Conservation (phyloP, 176 grass and related monocot species). For the Neostapfia colusana region DNA sequence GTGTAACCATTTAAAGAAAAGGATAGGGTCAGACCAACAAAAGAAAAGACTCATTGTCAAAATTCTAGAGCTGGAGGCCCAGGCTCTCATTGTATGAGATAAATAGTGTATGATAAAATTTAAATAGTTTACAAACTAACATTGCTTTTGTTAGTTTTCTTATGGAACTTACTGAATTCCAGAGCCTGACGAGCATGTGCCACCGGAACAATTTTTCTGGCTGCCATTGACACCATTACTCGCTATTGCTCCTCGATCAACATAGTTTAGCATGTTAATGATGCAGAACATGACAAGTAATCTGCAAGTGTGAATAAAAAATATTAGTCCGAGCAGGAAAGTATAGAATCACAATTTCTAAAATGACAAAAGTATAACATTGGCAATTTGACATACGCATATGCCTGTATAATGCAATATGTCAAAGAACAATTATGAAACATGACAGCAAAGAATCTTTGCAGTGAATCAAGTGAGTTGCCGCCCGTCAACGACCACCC, state of each 20-base stretch:
- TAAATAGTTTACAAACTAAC: not conserved
- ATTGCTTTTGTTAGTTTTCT: conserved; percentile 15
- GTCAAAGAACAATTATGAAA: no score
- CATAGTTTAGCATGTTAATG: conserved; percentile 97
- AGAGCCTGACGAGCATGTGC: conserved; percentile 76
- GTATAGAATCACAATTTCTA: not conserved
- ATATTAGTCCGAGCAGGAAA: conserved; percentile 5
- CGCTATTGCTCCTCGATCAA: conserved; percentile 96
- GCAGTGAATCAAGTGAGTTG: not conserved
- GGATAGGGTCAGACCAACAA: not conserved
- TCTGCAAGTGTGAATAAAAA: conserved; percentile 46
- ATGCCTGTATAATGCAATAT: not conserved
- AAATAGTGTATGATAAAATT: not conserved
- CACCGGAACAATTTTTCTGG: conserved; percentile 60
- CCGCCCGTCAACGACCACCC: not conserved
- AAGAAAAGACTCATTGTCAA: conserved; percentile 2
- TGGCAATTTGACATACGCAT: not conserved
- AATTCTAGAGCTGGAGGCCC: not conserved
- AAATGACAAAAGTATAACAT: conserved; percentile 1
- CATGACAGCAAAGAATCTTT: not conserved
- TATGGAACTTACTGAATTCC: conserved; percentile 89
- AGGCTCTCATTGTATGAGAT: conserved; percentile 4
- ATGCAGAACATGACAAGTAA: conserved; percentile 91
- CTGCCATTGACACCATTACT: conserved; percentile 99
- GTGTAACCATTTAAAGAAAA: not conserved